Percentiles rank a stretch among this genome's conserved stretches.
phyloP scores from a whole-genome alignment of 257 asterid species.

The Catharanthus roseus region DNA sequence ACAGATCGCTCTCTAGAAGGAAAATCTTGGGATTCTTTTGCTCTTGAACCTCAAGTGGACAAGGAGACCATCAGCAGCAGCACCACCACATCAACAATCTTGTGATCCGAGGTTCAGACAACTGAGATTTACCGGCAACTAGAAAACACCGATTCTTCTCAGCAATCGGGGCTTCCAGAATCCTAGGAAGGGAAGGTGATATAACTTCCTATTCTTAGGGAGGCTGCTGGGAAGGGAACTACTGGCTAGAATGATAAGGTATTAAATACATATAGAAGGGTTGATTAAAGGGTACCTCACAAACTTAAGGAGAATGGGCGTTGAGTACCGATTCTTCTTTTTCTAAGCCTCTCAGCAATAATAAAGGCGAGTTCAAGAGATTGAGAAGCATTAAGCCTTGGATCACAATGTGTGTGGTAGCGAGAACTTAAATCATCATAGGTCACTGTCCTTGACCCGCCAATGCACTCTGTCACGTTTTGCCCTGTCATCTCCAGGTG shows the following conservation, averaged over 20 bases:
- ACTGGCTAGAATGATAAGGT: not conserved
- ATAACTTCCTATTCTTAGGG: not conserved
- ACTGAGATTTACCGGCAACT: not conserved
- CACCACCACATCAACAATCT: not conserved
- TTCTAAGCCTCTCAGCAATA: conserved; percentile 61
- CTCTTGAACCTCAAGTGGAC: not conserved
- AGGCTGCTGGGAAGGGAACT: conserved; percentile 1
- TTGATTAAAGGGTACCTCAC: conserved; percentile 8
- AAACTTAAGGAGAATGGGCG: conserved; percentile 25
- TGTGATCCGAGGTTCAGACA: not conserved
- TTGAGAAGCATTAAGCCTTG: conserved; percentile 73
- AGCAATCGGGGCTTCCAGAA: not conserved
- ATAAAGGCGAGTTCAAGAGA: conserved; percentile 80
- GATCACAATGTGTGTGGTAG: conserved; percentile 82
- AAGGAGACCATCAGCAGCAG: not conserved
- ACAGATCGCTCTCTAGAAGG: not conserved
- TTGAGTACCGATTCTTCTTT: conserved; percentile 51
- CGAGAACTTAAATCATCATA: conserved; percentile 73
- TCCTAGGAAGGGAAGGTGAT: not conserved
- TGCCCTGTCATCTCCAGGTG: conserved; percentile 88
- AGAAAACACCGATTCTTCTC: not conserved
- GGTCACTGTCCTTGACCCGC: conserved; percentile 77
- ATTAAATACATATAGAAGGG: not conserved
- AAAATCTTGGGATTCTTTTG: not conserved
- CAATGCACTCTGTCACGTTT: conserved; percentile 80